Conservation (phyloP, 176 grass and related monocot genomes). For the Typha latifolia region DNA sequence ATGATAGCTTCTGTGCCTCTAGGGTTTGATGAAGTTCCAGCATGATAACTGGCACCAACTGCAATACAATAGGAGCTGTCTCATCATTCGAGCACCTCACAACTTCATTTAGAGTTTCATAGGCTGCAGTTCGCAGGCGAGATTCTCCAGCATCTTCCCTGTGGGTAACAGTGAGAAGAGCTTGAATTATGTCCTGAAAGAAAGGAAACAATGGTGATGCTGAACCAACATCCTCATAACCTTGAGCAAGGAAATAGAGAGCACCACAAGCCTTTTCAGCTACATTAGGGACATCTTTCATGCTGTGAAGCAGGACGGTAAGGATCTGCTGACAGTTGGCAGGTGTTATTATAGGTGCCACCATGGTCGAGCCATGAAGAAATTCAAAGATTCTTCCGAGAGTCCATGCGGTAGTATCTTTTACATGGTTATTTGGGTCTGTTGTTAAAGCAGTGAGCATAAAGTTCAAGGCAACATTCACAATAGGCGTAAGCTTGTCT, state of each 20-base stretch:
- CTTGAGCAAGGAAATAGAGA: conserved; percentile 84
- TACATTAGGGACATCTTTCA: conserved; percentile 94
- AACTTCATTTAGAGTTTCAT: conserved; percentile 82
- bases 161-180: conserved; percentile 72
- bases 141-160: conserved; percentile 79
- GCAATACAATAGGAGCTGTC: conserved; percentile 69
- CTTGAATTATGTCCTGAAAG: conserved; percentile 87
- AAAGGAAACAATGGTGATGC: conserved; percentile 58
- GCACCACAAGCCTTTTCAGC: conserved; percentile 86
- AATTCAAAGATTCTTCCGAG: conserved; percentile 87
- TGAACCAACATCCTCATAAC: conserved; percentile 64
- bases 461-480: conserved; percentile 77
- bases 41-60: conserved; percentile 78
- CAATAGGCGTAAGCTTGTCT: conserved; percentile 70
- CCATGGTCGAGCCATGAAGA: conserved; percentile 54
- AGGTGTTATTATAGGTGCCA: conserved; percentile 56
- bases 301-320: conserved; percentile 78
- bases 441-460: conserved; percentile 64
- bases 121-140: conserved; percentile 64
- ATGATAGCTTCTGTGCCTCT: conserved; percentile 59
- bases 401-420: conserved; percentile 92
- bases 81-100: conserved; percentile 74
- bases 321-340: conserved; percentile 87
- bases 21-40: conserved; percentile 81
- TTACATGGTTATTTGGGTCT: conserved; percentile 80